Evolutionary conservation across 768 basidiomycete species (phyloP).

Genomic region (Lactarius akahatsu): DNA sequence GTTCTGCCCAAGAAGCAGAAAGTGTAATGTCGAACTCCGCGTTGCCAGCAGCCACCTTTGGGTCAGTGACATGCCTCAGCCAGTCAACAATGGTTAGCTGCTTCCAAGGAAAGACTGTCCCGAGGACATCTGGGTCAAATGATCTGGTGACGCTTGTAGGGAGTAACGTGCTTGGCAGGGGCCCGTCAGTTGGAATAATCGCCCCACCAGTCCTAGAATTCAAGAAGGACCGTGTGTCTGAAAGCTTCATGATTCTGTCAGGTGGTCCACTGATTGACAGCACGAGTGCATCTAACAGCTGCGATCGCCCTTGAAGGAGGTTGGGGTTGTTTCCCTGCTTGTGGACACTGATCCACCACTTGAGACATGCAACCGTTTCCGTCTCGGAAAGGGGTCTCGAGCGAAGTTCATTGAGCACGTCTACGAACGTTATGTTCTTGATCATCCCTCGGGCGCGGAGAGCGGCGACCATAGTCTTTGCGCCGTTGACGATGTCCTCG

Average conservation of each 20-base stretch:
- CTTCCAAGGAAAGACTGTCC: slow-evolving; percentile 65
- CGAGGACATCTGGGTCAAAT: slow-evolving; percentile 52
- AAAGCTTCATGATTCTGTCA: slow-evolving; percentile 65
- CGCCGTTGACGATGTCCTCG: slow-evolving; percentile 53
- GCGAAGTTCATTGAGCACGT: slow-evolving; percentile 78
- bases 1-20: slow-evolving; percentile 78
- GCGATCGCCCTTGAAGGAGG: slow-evolving; percentile 48
- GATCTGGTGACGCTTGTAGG: slow-evolving; percentile 63
- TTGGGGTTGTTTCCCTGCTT: slow-evolving; percentile 38
- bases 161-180: slow-evolving; percentile 71
- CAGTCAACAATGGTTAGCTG: slow-evolving; percentile 78
- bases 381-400: slow-evolving; percentile 63
- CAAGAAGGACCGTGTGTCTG: slow-evolving; percentile 68
- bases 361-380: slow-evolving; percentile 79
- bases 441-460: slow-evolving; percentile 66
- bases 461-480: slow-evolving; percentile 57
- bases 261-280: slow-evolving; percentile 45
- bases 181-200: slow-evolving; percentile 68
- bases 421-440: slow-evolving; percentile 71
- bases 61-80: slow-evolving; percentile 61
- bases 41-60: slow-evolving; percentile 42
- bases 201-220: slow-evolving; percentile 56
- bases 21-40: slow-evolving; percentile 59
- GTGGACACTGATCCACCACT: slow-evolving; percentile 74
- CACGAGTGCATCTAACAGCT: slow-evolving; percentile 72